Base-by-base conservation (phyloP, 192 early-diverging fungal genomes). In the Coemansia erecta region DNA sequence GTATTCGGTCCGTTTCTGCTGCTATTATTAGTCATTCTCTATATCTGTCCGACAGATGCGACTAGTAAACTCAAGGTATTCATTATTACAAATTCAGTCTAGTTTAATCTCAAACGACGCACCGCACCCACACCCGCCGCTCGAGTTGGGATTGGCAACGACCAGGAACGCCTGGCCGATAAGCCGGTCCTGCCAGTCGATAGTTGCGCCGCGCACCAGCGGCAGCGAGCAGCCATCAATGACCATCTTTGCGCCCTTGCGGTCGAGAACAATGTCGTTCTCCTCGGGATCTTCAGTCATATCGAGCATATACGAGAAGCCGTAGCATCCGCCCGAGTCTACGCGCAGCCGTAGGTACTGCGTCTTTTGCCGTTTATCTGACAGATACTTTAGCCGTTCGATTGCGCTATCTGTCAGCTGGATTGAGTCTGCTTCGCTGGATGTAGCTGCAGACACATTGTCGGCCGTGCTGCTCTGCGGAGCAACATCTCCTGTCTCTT, bases 281-380 rank as follows among this genome's bases (percentile, higher is more conserved):
- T 82, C 79, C 40, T 87, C 82, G 13, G 83, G 79, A 56, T 66
- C 61, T 17, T 85, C 84, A 0, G 83, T 85, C 66, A 93, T 76
- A 44, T 92, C 87, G 80, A 92, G 82, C 60, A 85, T 84, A 69
- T 93, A 90, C 66, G 90, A 89, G 67, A 89, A 93, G 40, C 91
- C 91, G 53, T 93, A 90, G 73, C 91, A 93, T 18, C 91, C 91
- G 26, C 91, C 91, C 4, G 91, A 89, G 53, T 93, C 91, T 14
- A 93, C 90, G 2, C 85, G 66, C 24, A 93, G 66, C 42, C 91
- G 84, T 70, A 93, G 60, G 35, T 80, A 80, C 62, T 80, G 77
- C n/a, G 77, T 80, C 55, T 63, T 68, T 23, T 52, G 31, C 11
- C 72, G 71, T 53, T 74, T 46, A 42, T 80, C 65, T 4, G 72